Base-by-base conservation (phyloP, 2,329 filamentous ascomycete genomes). In the Neofusicoccum cordaticola region DNA sequence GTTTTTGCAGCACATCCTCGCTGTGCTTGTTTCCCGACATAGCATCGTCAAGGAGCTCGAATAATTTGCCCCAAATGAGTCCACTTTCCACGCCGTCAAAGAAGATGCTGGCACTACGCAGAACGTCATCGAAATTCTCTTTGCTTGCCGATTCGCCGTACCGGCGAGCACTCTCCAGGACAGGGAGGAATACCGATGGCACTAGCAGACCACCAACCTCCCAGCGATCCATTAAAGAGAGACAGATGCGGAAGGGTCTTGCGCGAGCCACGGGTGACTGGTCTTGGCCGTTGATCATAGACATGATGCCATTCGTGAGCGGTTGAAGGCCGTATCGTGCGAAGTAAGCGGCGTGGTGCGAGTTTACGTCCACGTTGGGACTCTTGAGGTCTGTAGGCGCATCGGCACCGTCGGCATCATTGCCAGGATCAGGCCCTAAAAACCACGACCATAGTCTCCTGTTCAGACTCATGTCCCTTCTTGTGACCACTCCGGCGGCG, bases 191-290 rank as follows among this genome's bases (percentile, higher is more conserved):
- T 13, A 98, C 86, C 66, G 92, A 89, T 0, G 93, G 91, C 1
- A 98, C 90, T 52, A 99, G 88, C 17, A 94, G 83, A 1, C 92
- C 92, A 35, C 95, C 95, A 68, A 99, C 94, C 75, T 99, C 95
- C 93, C 93, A 98, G 65, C 93, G 88, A 78, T 99, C 95, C 95
- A 99, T 98, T 61, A 99, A 82, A 15, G 96, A 97, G 2, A 98
- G 84, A 71, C 93, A 96, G 67, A 98, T 92, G 64, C 93, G 88
- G 73, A 96, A 97, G 0, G 95, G 94, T 44, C 88, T 88, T 19
- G 93, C 92, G 74, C 88, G 85, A 71, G 96, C 92, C 0, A 84
- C 77, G 0, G 90, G 85, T 63, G 82, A 81, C 27, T 57, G 31
- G 34, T 64, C 62, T 13, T 42, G 51, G 37, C 51, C 58, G 4